These are phyloP conservation scores for Tieghemiomyces parasiticus DNA, from an alignment of 192 early-diverging fungal genomes.

Conservation along the genomic window DNA sequence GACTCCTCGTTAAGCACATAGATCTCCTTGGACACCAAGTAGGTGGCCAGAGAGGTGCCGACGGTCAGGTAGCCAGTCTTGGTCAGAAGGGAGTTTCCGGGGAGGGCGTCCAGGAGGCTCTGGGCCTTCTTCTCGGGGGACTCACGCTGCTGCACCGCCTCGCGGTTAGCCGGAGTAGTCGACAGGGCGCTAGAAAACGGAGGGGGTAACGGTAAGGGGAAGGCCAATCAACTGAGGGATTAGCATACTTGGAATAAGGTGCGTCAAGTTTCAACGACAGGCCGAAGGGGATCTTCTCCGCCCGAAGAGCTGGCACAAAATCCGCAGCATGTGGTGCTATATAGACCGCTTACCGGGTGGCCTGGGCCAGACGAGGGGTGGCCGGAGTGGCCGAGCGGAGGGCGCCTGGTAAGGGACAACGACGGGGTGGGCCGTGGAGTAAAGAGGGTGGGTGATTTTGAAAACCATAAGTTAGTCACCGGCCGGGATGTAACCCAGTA, in stretches of 20 bases:
- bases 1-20: conserved; percentile 93
- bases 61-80: conserved; percentile 83
- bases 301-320: not conserved
- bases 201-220: not conserved
- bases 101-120: conserved; percentile 84
- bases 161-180: not conserved
- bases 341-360: not conserved
- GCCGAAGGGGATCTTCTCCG: not conserved
- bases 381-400: not conserved
- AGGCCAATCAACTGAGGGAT: not conserved
- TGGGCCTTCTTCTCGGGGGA: conserved; percentile 74
- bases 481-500: too few relatives aligned
- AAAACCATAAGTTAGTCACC: too few relatives aligned
- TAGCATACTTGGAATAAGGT: not conserved
- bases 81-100: conserved; percentile 71
- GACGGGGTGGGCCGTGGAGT: not conserved
- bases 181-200: not conserved
- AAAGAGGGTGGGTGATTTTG: not conserved
- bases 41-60: conserved; percentile 68
- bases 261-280: not conserved
- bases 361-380: not conserved
- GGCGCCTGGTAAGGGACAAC: not conserved
- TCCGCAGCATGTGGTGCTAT: not conserved
- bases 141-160: conserved; percentile 18
- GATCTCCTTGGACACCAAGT: conserved; percentile 92